phyloP scores from a whole-genome alignment of 2,329 filamentous ascomycete species.

The Drechslera avenae region DNA sequence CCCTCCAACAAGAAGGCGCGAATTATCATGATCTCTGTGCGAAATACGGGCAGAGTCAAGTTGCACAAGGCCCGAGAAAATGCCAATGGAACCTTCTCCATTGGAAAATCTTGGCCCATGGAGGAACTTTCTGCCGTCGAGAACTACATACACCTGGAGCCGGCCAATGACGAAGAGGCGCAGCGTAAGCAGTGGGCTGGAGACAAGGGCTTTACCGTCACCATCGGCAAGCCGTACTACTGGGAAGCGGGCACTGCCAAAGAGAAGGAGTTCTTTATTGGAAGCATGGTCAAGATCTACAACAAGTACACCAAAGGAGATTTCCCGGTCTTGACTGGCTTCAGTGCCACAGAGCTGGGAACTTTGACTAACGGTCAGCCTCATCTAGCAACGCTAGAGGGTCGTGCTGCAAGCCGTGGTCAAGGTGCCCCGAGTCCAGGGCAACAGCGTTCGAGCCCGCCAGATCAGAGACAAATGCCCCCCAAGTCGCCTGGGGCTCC shows the following conservation, averaged over 20 bases:
- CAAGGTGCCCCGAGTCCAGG: constrained; percentile 17
- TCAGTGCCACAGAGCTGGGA: constrained; percentile 79
- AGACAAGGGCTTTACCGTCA: constrained; percentile 83
- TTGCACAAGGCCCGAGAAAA: constrained; percentile 99
- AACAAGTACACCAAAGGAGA: constrained; percentile 81
- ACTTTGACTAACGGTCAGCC: constrained; percentile 66
- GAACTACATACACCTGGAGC: constrained; percentile 71
- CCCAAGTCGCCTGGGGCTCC: constrained; percentile 31
- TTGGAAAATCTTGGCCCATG: constrained; percentile 97
- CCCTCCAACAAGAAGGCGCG: constrained; percentile 82
- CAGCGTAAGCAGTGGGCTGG: constrained; percentile 76
- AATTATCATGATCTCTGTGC: constrained; percentile 90
- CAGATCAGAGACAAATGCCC: constrained; percentile 26
- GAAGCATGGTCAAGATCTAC: constrained; percentile 93
- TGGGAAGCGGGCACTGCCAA: constrained; percentile 93
- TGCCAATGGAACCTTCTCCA: constrained; percentile 89
- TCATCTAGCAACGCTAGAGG: constrained; percentile 38
- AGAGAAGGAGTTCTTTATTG: constrained; percentile 99
- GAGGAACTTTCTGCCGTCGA: constrained; percentile 86
- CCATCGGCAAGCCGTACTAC: constrained; percentile 91
- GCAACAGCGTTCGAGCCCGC: constrained; percentile 19
- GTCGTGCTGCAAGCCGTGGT: constrained; percentile 21
- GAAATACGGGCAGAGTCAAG: constrained; percentile 88
- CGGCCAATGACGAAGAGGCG: constrained; percentile 63
- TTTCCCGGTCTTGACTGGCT: constrained; percentile 77